Percentiles rank a stretch among this genome's conserved stretches.
These are phyloP conservation scores for Curvularia verruculosa DNA, from an alignment of 2,329 filamentous ascomycete species.

Conservation along the genomic window DNA sequence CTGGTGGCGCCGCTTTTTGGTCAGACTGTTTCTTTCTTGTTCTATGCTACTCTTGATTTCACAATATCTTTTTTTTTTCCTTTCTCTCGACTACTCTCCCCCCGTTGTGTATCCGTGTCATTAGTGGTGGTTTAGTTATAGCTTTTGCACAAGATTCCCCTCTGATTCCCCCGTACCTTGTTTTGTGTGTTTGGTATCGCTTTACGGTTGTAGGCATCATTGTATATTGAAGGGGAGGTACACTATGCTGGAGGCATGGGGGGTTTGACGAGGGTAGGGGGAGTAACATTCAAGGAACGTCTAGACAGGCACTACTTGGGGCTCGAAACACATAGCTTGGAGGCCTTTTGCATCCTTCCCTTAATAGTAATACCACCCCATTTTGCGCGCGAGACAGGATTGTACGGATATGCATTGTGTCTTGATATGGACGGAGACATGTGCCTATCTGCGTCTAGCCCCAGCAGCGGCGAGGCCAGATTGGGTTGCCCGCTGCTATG, in stretches of 20 bases:
- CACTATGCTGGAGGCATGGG: slow-evolving; percentile 17
- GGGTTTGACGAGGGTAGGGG: slow-evolving; percentile 10
- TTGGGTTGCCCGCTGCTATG: background rate
- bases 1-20: slow-evolving; percentile 27
- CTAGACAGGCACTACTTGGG: slow-evolving; percentile 15
- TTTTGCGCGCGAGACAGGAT: slow-evolving; percentile 13
- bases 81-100: slow-evolving; percentile 1
- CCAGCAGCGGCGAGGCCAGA: background rate
- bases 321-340: slow-evolving; percentile 21
- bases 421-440: background rate
- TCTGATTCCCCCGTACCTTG: slow-evolving; percentile 20
- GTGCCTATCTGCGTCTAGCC: slow-evolving; percentile 1
- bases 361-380: slow-evolving; percentile 39
- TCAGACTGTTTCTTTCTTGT: slow-evolving; percentile 18
- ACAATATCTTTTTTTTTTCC: too few relatives aligned
- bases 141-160: slow-evolving; percentile 41
- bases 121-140: slow-evolving; percentile 25
- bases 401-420: background rate
- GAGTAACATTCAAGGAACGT: slow-evolving; percentile 11
- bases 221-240: slow-evolving; percentile 23
- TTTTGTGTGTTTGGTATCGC: slow-evolving; percentile 16
- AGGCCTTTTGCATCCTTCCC: slow-evolving; percentile 25
- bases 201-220: slow-evolving; percentile 25
- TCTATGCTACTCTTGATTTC: slow-evolving; percentile 9
- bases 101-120: slow-evolving; percentile 23